A percentile compares a stretch with the other conserved stretches of the same genome.
Evolutionary conservation across 495 filamentous ascomycete genomes (phyloP).

Genomic region (Lindgomyces ingoldianus): DNA sequence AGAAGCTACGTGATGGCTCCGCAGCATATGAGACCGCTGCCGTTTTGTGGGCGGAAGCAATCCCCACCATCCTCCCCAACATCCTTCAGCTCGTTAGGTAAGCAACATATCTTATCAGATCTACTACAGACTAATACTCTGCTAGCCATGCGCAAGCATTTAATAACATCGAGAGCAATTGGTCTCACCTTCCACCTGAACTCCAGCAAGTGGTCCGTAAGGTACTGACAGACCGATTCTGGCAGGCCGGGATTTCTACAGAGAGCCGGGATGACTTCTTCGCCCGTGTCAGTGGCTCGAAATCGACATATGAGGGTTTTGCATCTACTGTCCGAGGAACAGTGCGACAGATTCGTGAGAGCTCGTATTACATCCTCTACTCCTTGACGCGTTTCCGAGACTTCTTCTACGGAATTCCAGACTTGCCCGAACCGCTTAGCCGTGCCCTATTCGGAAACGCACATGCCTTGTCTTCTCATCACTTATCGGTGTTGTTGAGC

Average conservation of each 20-base stretch:
- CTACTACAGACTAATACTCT: slow-evolving; percentile 33
- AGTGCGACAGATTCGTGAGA: slow-evolving; percentile 84
- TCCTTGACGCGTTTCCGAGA: slow-evolving; percentile 86
- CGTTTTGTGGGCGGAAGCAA: slow-evolving; percentile 76
- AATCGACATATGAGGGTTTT: slow-evolving; percentile 85
- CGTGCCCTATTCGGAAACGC: slow-evolving; percentile 83
- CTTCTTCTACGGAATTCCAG: slow-evolving; percentile 83
- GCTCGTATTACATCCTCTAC: slow-evolving; percentile 88
- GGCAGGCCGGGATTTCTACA: slow-evolving; percentile 95
- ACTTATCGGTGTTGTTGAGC: slow-evolving; percentile 86
- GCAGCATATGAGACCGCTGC: slow-evolving; percentile 69
- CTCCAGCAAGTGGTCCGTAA: slow-evolving; percentile 75
- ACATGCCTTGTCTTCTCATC: slow-evolving; percentile 83
- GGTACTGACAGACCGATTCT: slow-evolving; percentile 93
- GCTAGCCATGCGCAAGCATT: slow-evolving; percentile 86
- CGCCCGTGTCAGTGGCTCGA: slow-evolving; percentile 82
- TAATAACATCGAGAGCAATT: slow-evolving; percentile 75
- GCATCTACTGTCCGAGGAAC: slow-evolving; percentile 89
- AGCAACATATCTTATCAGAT: slow-evolving; percentile 6
- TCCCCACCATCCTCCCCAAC: slow-evolving; percentile 81
- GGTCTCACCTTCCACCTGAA: slow-evolving; percentile 74
- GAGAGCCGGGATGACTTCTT: slow-evolving; percentile 97
- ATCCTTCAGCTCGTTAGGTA: slow-evolving; percentile 83
- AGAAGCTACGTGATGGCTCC: slow-evolving; percentile 74
- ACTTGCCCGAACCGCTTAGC: slow-evolving; percentile 81